Base-by-base conservation (phyloP, 306 rosid genomes). In the Pueraria montana region DNA sequence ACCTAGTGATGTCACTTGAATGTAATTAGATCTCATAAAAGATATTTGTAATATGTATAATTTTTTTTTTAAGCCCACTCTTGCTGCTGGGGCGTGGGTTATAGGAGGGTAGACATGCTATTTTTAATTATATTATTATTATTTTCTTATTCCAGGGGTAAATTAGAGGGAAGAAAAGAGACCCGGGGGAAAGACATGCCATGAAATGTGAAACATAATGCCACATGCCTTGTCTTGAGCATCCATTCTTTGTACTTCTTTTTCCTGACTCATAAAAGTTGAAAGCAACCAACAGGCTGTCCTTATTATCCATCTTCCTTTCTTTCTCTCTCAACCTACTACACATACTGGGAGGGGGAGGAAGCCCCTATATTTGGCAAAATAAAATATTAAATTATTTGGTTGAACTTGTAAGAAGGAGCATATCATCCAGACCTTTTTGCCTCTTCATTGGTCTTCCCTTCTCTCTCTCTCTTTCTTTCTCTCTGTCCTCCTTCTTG, bases 131-230 rank as follows among this genome's bases (percentile, higher is more conserved):
- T 30, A 36, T 5, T 36, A 27, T 27, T 27, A 27, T 36, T 5
- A 38, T 40, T 40, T 40, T 40, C 1, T 40, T 1, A 40, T 40
- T 40, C 0, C 11, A 40, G 2, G 46, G 46, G 49, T 46, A 13
- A 9, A 43, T 43, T 2, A 55, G 30, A 56, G 0, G 62, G 18
- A 10, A 24, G 59, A 52, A 72, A 79, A 81, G 38, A 58, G 79
- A 84, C 13, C 42, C 14, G 80, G 67, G 67, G 63, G 74, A 83
- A 89, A 87, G 84, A 89, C 94, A 91, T 90, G 97, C 90, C 90
- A 91, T 84, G 90, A 86, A 94, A 90, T 90, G 91, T 91, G 94
- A 94, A 92, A 90, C 98, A 94, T 91, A 84, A 85, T 76, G 79
- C 90, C 97, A 91, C 96, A 86, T 92, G 94, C 91, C 78, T 89